These are phyloP conservation scores for Hymenoscyphus occultus DNA, from an alignment of 2,329 filamentous ascomycete species.

Conservation along the genomic window DNA sequence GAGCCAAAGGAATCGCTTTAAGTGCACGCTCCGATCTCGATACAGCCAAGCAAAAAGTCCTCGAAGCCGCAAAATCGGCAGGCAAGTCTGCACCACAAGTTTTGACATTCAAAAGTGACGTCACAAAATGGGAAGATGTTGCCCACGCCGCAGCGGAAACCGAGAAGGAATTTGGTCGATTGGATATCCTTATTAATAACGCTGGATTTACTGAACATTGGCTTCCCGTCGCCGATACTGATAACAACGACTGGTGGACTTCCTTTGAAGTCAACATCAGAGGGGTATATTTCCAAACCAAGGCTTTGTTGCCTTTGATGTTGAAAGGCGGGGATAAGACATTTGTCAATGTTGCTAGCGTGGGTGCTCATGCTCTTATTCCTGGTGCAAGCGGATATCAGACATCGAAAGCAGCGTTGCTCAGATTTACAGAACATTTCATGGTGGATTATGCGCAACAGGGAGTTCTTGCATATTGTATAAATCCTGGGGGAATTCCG, in stretches of 20 bases:
- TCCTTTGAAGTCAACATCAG: constrained; percentile 28
- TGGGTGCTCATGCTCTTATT: constrained; percentile 40
- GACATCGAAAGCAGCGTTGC: constrained; percentile 48
- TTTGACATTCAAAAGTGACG: constrained; percentile 23
- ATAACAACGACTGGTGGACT: constrained; percentile 24
- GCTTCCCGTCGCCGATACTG: constrained; percentile 16
- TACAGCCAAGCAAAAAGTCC: constrained; percentile 20
- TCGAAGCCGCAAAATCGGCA: constrained; percentile 21
- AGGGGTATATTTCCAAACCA: constrained; percentile 24
- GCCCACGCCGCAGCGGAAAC: constrained; percentile 16
- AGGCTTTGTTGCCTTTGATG: constrained; percentile 23
- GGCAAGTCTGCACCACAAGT: constrained; percentile 23
- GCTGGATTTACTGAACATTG: constrained; percentile 24
- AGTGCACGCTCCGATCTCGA: constrained; percentile 23
- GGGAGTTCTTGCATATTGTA: constrained; percentile 41
- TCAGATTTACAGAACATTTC: constrained; percentile 49
- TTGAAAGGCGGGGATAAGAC: constrained; percentile 39
- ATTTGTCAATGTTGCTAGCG: constrained; percentile 47
- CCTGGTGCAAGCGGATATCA: constrained; percentile 45
- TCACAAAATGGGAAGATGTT: constrained; percentile 19
- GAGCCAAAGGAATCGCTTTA: constrained; percentile 23
- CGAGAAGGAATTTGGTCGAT: constrained; percentile 21
- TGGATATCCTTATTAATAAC: constrained; percentile 32
- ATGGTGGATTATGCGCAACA: constrained; percentile 44
- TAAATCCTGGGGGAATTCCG: constrained; percentile 42